Base-by-base conservation (phyloP, 805 yeast species). In the Candida pseudofarinosa region DNA sequence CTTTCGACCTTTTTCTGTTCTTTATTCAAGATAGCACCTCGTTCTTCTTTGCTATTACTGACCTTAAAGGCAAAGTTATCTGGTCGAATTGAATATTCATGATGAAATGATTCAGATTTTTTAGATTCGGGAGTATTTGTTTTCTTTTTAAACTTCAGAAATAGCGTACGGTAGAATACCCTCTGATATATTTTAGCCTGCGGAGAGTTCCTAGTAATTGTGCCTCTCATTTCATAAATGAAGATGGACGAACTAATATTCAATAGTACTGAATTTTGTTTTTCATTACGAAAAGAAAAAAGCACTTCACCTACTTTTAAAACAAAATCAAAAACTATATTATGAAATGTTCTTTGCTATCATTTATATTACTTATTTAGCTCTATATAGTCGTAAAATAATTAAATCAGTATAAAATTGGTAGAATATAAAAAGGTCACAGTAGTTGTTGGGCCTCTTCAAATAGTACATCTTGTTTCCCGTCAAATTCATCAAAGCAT, bases 401-500 rank as follows among this genome's bases (percentile, higher is more conserved):
- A n/a, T n/a, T n/a, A n/a, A n/a, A n/a, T n/a, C n/a, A n/a, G n/a
- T n/a, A n/a, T n/a, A n/a, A n/a, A n/a, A n/a, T n/a, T n/a, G n/a
- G n/a, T n/a, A n/a, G n/a, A n/a, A n/a, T n/a, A n/a, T n/a, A n/a
- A n/a, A n/a, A n/a, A n/a, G n/a, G n/a, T n/a, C n/a, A n/a, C n/a
- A n/a, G n/a, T n/a, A n/a, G n/a, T 23, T 23, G 10, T 23, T 23
- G 28, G 10, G 13, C 16, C 32, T 19, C 37, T n/a, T 31, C 31
- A 41, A 61, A 63, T 6, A 56, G n/a, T 2, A 46, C 45, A 17
- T 51, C 54, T 47, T 62, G 47, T 46, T 60, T 52, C 3, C 67
- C 74, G 45, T 73, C 81, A 58, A 85, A 80, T 58, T 80, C 85
- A 44, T 87, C 95, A 51, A 88, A 67, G 43, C 95, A 83, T 65